Base-by-base conservation (phyloP, 805 yeast genomes). In the Kodamaea fukazawae region DNA sequence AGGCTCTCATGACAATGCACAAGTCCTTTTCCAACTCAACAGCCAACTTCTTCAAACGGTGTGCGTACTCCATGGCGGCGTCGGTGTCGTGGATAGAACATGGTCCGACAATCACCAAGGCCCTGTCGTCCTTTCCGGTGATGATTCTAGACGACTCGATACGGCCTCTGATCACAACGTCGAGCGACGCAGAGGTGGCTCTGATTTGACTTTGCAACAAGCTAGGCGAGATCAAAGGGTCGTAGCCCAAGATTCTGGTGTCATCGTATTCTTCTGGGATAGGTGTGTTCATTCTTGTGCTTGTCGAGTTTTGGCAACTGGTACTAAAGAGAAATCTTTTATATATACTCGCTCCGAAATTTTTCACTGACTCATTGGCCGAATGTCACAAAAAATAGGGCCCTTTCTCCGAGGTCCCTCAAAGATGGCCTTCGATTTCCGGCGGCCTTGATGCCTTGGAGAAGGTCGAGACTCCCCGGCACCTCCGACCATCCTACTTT, bases 81-180 rank as follows among this genome's bases (percentile, higher is more conserved):
- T 74, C 78, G 43, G 91, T 78, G 65, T 91, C 97, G 62, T 91
- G 99, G 53, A 91, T 83, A 13, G 98, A 93, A 63, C 99, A 91
- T 47, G 99, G 99, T 13, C 99, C 99, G 40, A 91, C 95, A 47
- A 91, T 81, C 15, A 91, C 85, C 26, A 91, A 67, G 32, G 86
- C 73, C 62, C 95, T 79, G 73, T 93, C 98, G 57, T 85, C 90
- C 51, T 75, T 70, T 36, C 84, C 86, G 46, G 72, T 71, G 50
- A 91, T 75, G 47, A 90, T 86, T 16, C 78, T 77, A 44, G 83
- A 76, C 26, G 95, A 83, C 23, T 82, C 89, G 49, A 73, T 75
- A 68, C 99, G 81, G 40, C 96, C 96, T 45, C 69, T 65, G 42
- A 80, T 69, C 29, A 90, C 95, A 4, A 84, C 79, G 44, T 75